Conservation (phyloP, 768 basidiomycete species). For the Coprinopsis sp. region DNA sequence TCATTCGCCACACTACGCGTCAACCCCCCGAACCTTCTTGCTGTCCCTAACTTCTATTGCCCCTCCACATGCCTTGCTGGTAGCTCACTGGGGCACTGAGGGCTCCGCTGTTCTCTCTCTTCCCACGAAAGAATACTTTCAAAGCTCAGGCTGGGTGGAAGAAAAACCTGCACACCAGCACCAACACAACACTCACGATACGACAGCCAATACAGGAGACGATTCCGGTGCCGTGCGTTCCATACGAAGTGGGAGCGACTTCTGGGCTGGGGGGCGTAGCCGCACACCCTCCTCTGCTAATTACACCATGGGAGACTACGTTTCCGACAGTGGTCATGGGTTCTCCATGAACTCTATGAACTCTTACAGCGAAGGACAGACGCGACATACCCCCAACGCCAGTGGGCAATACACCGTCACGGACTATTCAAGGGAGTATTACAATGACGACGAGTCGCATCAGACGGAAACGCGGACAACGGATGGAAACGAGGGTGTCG, state of each 20-base stretch:
- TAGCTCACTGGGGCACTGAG: slow-evolving; percentile 76
- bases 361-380: slow-evolving; percentile 14
- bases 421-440: slow-evolving; percentile 23
- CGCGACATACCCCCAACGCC: slow-evolving; percentile 23
- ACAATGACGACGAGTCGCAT: slow-evolving; percentile 56
- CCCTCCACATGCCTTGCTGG: slow-evolving; percentile 71
- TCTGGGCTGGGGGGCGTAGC: slow-evolving; percentile 62
- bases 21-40: slow-evolving; percentile 70
- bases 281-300: slow-evolving; percentile 53
- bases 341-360: slow-evolving; percentile 9
- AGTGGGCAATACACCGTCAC: slow-evolving; percentile 26
- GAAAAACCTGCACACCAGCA: slow-evolving; percentile 30
- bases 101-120: slow-evolving; percentile 78
- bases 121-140: slow-evolving; percentile 83
- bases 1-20: slow-evolving; percentile 52
- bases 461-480: slow-evolving; percentile 45
- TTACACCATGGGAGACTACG: slow-evolving; percentile 40
- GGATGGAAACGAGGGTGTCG: slow-evolving; percentile 36
- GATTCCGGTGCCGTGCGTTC: slow-evolving; percentile 34
- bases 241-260: slow-evolving; percentile 68
- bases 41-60: slow-evolving; percentile 66
- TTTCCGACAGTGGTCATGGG: slow-evolving; percentile 26
- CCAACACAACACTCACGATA: slow-evolving; percentile 11
- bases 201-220: slow-evolving; percentile 13
- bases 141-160: slow-evolving; percentile 78